Evolutionary conservation across 2,329 filamentous ascomycete species (phyloP).

Genomic region (Aspergillus tamarii): DNA sequence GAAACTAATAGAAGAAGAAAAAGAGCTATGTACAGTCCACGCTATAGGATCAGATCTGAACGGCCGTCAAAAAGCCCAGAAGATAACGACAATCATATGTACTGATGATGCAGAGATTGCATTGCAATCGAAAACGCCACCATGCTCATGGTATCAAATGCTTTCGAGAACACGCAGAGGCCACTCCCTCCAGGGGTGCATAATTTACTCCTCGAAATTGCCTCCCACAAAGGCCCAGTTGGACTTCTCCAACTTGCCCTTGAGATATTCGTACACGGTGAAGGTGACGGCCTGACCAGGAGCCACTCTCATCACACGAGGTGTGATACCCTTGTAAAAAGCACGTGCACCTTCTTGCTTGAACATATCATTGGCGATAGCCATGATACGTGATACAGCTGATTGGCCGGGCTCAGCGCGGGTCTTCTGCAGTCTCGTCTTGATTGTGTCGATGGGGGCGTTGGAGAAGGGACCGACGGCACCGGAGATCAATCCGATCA

Average conservation of each 20-base stretch:
- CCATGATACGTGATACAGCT: constrained; percentile 75
- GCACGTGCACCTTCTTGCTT: constrained; percentile 91
- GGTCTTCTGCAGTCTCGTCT: constrained; percentile 91
- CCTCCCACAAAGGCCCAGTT: constrained; percentile 61
- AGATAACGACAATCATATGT: constrained; percentile 19
- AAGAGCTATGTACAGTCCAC: constrained; percentile 26
- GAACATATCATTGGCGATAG: constrained; percentile 83
- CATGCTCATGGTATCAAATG: constrained; percentile 34
- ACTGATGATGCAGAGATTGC: constrained; percentile 22
- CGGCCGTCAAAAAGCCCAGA: constrained; percentile 7
- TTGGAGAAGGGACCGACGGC: constrained; percentile 97
- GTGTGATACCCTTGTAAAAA: constrained; percentile 99
- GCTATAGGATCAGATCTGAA: constrained; percentile 13
- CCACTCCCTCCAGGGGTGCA: background rate
- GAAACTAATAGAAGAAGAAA: constrained; percentile 10
- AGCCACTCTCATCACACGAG: constrained; percentile 94
- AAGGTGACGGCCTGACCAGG: constrained; percentile 86
- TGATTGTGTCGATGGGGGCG: constrained; percentile 98
- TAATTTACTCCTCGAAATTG: constrained; percentile 65
- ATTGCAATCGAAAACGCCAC: constrained; percentile 30
- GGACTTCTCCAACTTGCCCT: constrained; percentile 71
- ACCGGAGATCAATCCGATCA: constrained; percentile 87
- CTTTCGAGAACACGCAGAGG: constrained; percentile 25
- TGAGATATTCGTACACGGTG: constrained; percentile 76
- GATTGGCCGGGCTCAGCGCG: constrained; percentile 80